Conservation (phyloP, 169 alveolate genomes). For the Plasmodium adleri region DNA sequence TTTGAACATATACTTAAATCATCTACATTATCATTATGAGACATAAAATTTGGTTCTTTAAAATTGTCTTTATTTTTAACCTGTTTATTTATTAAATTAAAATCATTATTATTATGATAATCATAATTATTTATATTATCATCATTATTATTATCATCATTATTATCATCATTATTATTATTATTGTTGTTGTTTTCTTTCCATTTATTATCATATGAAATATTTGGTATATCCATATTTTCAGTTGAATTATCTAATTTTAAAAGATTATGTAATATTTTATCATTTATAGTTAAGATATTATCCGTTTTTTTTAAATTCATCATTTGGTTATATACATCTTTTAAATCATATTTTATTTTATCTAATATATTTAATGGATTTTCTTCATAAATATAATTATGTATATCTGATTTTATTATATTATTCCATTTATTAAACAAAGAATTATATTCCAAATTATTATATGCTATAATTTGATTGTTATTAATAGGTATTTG, state of each 20-base stretch:
- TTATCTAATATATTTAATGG: conserved; percentile 23
- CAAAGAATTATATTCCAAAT: conserved; percentile 5
- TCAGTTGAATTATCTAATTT: conserved; percentile 18
- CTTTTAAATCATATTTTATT: conserved; percentile 37
- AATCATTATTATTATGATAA: neutral
- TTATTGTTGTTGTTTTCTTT: neutral
- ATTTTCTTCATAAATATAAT: conserved; percentile 18
- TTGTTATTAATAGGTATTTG: neutral
- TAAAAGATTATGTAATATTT: conserved; percentile 12
- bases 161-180: neutral
- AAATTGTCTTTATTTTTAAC: conserved; percentile 6
- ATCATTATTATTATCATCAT: neutral
- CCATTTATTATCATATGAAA: neutral
- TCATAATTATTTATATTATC: neutral
- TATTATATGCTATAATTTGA: conserved; percentile 63
- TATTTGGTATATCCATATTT: neutral
- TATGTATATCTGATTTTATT: conserved; percentile 6
- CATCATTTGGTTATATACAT: conserved; percentile 50
- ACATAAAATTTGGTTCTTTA: too few relatives aligned
- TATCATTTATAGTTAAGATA: neutral
- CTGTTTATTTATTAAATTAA: neutral
- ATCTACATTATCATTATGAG: too few relatives aligned
- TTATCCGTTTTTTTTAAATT: conserved; percentile 21
- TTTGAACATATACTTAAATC: conserved; percentile 14
- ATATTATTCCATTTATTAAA: conserved; percentile 5